Evolutionary conservation across 306 rosid species (phyloP).

Genomic region (Geum urbanum): DNA sequence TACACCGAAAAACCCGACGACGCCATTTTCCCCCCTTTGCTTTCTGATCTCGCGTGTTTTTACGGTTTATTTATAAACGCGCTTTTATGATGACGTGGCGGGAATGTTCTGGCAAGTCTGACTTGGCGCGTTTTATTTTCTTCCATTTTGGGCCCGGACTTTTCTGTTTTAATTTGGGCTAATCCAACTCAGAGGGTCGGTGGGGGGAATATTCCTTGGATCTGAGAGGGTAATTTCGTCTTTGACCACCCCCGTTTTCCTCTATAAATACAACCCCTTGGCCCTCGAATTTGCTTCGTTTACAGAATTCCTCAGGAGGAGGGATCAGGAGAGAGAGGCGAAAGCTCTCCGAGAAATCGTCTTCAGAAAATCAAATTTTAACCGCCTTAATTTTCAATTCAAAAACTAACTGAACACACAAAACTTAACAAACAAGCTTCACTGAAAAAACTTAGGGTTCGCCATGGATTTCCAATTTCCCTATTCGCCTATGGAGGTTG

Average conservation of each 20-base stretch:
- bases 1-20: constrained; percentile 38
- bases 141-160: background rate
- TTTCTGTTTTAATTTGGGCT: background rate
- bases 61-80: background rate
- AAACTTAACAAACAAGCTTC: background rate
- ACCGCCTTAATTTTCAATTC: background rate
- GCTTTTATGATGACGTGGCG: constrained; percentile 10
- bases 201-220: background rate
- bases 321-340: background rate
- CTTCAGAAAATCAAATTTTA: background rate
- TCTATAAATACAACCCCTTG: background rate
- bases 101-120: background rate
- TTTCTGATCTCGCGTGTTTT: background rate
- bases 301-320: background rate
- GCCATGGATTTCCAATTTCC: constrained; percentile 94
- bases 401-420: background rate
- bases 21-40: background rate
- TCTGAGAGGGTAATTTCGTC: constrained; percentile 9
- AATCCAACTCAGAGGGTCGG: background rate
- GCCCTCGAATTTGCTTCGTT: background rate
- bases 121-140: background rate
- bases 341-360: background rate
- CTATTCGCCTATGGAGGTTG: constrained; percentile 89
- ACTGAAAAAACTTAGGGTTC: constrained; percentile 19
- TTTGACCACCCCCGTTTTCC: background rate